Base-by-base conservation (phyloP, 1,139 yeast species). In the Taphrina communis region DNA sequence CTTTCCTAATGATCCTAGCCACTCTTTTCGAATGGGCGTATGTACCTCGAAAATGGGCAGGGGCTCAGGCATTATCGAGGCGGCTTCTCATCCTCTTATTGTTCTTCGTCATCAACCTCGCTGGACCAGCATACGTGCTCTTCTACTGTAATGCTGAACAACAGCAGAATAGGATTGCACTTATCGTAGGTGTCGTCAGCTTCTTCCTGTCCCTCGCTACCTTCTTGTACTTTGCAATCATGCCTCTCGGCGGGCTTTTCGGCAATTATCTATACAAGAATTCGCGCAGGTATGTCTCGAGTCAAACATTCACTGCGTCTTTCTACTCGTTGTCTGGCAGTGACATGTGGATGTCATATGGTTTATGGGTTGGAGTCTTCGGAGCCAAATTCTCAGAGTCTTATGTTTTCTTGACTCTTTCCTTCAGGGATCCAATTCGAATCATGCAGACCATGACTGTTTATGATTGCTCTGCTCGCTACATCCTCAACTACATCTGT, bases 11-110 rank as follows among this genome's bases (percentile, higher is more conserved):
- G 81, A 85, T 95, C 73, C 74, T 86, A 71, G 99, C 99, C 65
- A 94, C 99, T 31, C 71, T 92, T 65, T 86, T 90, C 76, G 99
- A 94, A 81, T 95, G 97, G 97, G 84, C 88, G 78, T 94, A 91
- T 77, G 99, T 94, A 72, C 99, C 99, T 73, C 88, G 98, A 82
- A 87, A 89, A 76, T 94, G 99, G 99, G 96, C 98, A 44, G 99
- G 99, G 80, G 98, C 98, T 79, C 98, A 94, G 82, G 97, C 91
- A 79, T 85, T 94, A 78, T 82, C 92, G 63, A 89, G 97, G 80
- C 89, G 99, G 78, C 83, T 94, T 76, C 76, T 88, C 82, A 89
- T 93, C 78, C 80, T 94, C 78, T 75, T 88, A 70, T 74, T 86
- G 67, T 85, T 93, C 73, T 82, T 93, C 72, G 81, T 84, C 66